A percentile compares a stretch with the other conserved stretches of the same genome.
Conservation (phyloP, 2,329 filamentous ascomycete genomes). For the Emmonsiellopsis sp. region DNA sequence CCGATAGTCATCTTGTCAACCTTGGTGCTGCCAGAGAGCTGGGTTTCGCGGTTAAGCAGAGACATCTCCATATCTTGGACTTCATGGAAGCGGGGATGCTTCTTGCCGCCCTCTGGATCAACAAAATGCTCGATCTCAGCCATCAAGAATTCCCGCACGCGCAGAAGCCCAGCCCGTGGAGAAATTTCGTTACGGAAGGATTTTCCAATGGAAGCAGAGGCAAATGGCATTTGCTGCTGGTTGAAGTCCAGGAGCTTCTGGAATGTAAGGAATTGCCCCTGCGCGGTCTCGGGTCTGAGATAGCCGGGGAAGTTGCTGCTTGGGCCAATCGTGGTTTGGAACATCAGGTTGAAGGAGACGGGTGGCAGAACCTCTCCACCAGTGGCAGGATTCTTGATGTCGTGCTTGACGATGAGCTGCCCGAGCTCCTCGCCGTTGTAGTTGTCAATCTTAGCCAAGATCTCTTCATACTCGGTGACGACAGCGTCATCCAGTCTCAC, state of each 20-base stretch:
- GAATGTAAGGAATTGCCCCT: constrained; percentile 97
- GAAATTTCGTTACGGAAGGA: constrained; percentile 98
- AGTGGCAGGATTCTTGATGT: constrained; percentile 80
- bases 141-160: constrained; percentile 97
- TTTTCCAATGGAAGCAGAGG: constrained; percentile 93
- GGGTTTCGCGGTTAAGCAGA: constrained; percentile 74
- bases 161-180: constrained; percentile 77
- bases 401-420: constrained; percentile 78
- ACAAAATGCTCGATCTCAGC: constrained; percentile 98
- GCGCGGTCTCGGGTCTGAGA: constrained; percentile 86
- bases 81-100: constrained; percentile 78
- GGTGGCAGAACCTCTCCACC: constrained; percentile 68
- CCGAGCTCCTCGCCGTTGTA: constrained; percentile 81
- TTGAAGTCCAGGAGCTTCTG: constrained; percentile 94
- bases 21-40: constrained; percentile 75
- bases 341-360: constrained; percentile 97
- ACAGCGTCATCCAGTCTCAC: constrained; percentile 81
- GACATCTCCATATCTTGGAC: constrained; percentile 75
- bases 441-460: constrained; percentile 91
- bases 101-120: constrained; percentile 89
- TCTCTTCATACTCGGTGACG: constrained; percentile 81
- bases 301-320: constrained; percentile 80
- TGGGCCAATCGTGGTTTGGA: constrained; percentile 88
- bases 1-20: constrained; percentile 68
- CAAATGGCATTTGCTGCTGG: constrained; percentile 90